Evolutionary conservation across 176 grass and related monocot species (phyloP).

Genomic region (Musa troglodytarum): DNA sequence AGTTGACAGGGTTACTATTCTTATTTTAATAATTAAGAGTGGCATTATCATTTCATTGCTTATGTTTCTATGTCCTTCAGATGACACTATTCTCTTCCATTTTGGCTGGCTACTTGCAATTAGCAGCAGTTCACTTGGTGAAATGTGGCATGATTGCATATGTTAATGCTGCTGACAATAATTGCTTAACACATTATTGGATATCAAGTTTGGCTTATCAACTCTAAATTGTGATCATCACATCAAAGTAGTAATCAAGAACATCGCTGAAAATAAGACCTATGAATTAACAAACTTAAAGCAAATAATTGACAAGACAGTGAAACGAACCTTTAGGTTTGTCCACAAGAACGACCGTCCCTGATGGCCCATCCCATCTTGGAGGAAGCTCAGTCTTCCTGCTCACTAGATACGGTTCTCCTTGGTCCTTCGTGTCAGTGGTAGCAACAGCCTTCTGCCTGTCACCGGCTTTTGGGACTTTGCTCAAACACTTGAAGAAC

Average conservation of each 20-base stretch:
- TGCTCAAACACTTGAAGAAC: conserved; percentile 84
- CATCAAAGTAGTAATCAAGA: background rate
- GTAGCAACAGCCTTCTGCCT: background rate
- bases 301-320: background rate
- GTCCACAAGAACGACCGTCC: conserved; percentile 79
- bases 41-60: too few species aligned
- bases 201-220: background rate
- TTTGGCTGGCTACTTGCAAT: too few species aligned
- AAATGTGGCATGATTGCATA: background rate
- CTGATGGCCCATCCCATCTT: conserved; percentile 63
- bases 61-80: too few species aligned
- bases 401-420: conserved; percentile 46
- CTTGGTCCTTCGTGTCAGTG: conserved; percentile 8
- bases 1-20: too few species aligned
- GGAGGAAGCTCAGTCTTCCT: conserved; percentile 77
- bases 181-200: background rate
- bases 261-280: background rate
- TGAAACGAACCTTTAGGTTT: conserved; percentile 70
- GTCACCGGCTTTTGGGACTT: conserved; percentile 28
- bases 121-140: background rate
- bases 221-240: background rate
- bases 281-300: background rate
- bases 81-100: too few species aligned
- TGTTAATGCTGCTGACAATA: background rate
- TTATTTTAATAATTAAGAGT: too few species aligned